Evolutionary conservation across 495 filamentous ascomycete genomes (phyloP), one percentile per base, ranked within the genome.

Genomic region (Hypoxylon perforatum): DNA sequence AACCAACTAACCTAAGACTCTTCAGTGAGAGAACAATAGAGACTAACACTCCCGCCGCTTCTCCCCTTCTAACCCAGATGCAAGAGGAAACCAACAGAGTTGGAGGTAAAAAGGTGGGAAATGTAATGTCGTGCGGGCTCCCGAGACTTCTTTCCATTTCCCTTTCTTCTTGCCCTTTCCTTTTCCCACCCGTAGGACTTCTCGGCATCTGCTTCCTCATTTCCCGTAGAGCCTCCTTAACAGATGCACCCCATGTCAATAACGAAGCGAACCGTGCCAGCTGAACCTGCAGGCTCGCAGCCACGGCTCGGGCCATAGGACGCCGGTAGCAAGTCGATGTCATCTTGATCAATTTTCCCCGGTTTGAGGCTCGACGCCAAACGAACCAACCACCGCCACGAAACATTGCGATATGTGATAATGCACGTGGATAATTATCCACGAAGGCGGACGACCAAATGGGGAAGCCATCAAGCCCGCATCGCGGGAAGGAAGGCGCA

Each of bases 351-450:
- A 44, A 51, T n/a, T n/a, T n/a, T n/a, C n/a, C n/a, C n/a, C n/a
- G n/a, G n/a, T n/a, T 10, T 47, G 30, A 69, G 36, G 47, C 60
- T 69, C 25, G 25, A 47, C 2, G 19, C 11, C 5, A 69, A 63
- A 36, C 49, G 54, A 69, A 45, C 65, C 65, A 69, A 69, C 59
- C 36, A 46, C 4, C 21, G 15, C 23, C 0, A 17, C 38, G n/a
- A n/a, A n/a, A n/a, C 18, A 8, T 19, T 18, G 44, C 44, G 25
- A n/a, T 39, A 25, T 17, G 45, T 56, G 55, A 55, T 55, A 42
- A 63, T 63, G 44, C 60, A 52, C 36, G 49, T 22, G 18, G 12
- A 14, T 42, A 23, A 14, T 56, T n/a, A 19, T 9, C 19, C 44
- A 44, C 25, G 9, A 22, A 39, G 38, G 55, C 46, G 49, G 49